Percentiles rank a stretch among this genome's conserved stretches.
Conservation (phyloP, 139 green algal species). For the Marvania coccoides region DNA sequence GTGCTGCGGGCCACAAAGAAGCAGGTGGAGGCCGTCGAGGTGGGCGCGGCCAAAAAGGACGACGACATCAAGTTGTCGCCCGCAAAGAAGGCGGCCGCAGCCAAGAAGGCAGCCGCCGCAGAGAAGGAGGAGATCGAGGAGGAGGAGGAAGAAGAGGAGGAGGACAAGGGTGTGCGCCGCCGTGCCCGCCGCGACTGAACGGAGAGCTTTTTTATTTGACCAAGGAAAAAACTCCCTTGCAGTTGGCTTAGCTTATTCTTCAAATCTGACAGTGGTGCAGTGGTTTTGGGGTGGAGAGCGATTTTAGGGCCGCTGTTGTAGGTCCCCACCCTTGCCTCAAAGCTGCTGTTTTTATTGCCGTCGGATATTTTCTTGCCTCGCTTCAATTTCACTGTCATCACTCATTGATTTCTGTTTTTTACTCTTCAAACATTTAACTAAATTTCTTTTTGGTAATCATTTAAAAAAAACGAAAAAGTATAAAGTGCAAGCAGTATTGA, state of each 20-base stretch:
- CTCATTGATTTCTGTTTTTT: too few species aligned
- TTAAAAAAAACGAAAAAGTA: too few species aligned
- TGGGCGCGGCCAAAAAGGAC: conserved; percentile 10
- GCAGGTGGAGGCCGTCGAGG: not conserved
- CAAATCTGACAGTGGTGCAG: too few species aligned
- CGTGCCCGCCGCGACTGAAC: conserved; percentile 26
- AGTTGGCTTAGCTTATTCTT: too few species aligned
- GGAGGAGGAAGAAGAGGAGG: conserved; percentile 19
- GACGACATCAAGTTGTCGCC: not conserved
- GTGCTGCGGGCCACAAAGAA: not conserved
- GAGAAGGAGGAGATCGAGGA: conserved; percentile 7
- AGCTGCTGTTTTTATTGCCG: not conserved
- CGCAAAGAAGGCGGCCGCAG: not conserved
- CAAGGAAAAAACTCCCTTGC: too few species aligned
- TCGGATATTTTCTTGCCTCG: not conserved
- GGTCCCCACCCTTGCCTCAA: not conserved
- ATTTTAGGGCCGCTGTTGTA: too few species aligned
- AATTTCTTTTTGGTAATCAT: too few species aligned
- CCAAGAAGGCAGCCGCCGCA: not conserved
- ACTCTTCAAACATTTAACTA: too few species aligned
- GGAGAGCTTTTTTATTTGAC: too few species aligned
- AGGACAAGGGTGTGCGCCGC: conserved; percentile 6
- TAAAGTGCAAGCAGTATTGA: too few species aligned
- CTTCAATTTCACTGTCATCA: not conserved
- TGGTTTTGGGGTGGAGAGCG: too few species aligned